Evolutionary conservation across 2,329 filamentous ascomycete species (phyloP).

Genomic region (Apiospora phragmitis): DNA sequence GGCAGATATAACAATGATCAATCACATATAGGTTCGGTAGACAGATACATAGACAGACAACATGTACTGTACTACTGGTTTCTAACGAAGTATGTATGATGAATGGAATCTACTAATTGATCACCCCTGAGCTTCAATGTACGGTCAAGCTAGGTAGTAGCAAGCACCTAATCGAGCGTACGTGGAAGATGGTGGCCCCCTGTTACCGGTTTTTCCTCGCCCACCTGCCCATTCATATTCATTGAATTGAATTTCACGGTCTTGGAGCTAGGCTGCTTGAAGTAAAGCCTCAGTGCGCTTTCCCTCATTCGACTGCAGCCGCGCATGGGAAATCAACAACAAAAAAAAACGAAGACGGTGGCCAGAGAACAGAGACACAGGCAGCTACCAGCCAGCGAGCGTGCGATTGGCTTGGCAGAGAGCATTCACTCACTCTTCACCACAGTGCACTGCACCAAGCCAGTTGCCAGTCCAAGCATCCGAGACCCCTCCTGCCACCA

Average conservation of each 20-base stretch:
- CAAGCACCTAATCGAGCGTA: background rate
- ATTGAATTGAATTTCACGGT: background rate
- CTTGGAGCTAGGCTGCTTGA: background rate
- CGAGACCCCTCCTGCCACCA: background rate
- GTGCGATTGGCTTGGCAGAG: background rate
- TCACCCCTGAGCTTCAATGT: background rate
- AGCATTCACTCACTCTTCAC: background rate
- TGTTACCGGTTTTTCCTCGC: background rate
- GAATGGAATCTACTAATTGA: background rate
- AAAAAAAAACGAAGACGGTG: background rate
- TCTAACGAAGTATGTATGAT: background rate
- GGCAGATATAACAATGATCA: background rate
- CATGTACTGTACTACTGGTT: background rate
- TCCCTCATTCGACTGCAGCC: background rate
- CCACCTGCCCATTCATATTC: background rate
- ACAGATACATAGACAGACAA: background rate
- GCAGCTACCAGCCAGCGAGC: background rate
- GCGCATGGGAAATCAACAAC: background rate
- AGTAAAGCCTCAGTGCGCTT: background rate
- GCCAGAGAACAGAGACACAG: background rate
- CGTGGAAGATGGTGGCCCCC: background rate
- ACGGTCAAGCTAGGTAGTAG: background rate
- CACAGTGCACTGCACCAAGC: background rate
- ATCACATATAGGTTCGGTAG: background rate
- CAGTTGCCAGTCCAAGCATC: background rate